Evolutionary conservation across 371 early-diverging fungal genomes (phyloP).

Genomic region (Mucor indicus): DNA sequence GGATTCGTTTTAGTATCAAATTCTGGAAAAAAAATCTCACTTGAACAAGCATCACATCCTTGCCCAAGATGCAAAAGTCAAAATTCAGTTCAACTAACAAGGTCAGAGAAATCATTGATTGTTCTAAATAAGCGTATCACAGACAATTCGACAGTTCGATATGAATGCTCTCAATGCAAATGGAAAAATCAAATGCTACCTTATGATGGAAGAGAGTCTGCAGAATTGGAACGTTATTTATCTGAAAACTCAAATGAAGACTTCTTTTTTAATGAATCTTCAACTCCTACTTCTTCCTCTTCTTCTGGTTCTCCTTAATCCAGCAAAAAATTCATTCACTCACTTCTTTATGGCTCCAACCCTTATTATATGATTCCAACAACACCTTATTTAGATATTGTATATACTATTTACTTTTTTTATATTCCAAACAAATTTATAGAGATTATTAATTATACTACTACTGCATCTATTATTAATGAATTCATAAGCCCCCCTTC

Average conservation of each 20-base stretch:
- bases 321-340: no score
- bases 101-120: conserved; percentile 35
- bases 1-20: conserved; percentile 26
- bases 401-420: no score
- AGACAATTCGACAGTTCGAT: conserved; percentile 31
- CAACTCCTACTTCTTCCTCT: conserved; percentile 10
- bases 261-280: conserved; percentile 11
- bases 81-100: conserved; percentile 31
- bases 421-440: no score
- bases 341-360: no score
- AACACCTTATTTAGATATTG: no score
- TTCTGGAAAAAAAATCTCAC: conserved; percentile 33
- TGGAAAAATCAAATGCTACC: conserved; percentile 40
- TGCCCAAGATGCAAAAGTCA: conserved; percentile 33
- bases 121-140: conserved; percentile 30
- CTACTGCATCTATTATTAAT: no score
- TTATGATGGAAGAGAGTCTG: conserved; percentile 22
- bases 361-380: no score
- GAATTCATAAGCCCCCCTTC: no score
- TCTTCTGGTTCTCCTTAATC: no score
- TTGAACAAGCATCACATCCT: conserved; percentile 36
- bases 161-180: conserved; percentile 38
- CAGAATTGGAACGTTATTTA: conserved; percentile 22
- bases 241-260: conserved; percentile 20
- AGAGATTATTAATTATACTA: no score